These are phyloP conservation scores for Mrakia frigida DNA, from an alignment of 768 basidiomycete genomes.

Conservation along the genomic window DNA sequence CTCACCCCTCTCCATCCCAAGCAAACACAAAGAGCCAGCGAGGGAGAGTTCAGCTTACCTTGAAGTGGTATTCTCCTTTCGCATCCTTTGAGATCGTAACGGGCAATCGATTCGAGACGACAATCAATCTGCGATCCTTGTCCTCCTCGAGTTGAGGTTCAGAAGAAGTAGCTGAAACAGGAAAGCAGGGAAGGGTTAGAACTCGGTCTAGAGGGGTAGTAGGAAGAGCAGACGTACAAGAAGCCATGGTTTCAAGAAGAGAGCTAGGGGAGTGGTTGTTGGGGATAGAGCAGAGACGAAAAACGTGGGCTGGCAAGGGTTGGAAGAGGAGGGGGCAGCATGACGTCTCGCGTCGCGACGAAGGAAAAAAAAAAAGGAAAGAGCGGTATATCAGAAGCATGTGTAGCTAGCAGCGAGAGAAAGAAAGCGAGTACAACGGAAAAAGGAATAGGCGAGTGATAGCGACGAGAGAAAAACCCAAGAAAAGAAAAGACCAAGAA, in stretches of 20 bases:
- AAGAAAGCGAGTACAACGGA: not conserved
- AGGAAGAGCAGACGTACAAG: not conserved
- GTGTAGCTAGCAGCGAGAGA: not conserved
- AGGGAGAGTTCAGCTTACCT: conserved; percentile 37
- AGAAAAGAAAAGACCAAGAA: too few relatives aligned
- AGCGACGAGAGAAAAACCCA: too few relatives aligned
- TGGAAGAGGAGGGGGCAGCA: too few relatives aligned
- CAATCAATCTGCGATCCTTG: conserved; percentile 65
- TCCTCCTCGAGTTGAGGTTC: not conserved
- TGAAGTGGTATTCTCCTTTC: conserved; percentile 87
- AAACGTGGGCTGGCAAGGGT: not conserved
- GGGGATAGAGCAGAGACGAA: not conserved
- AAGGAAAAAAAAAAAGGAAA: not conserved
- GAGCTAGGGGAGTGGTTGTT: not conserved
- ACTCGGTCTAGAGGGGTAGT: not conserved
- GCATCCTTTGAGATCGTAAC: conserved; percentile 93
- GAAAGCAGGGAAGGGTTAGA: not conserved
- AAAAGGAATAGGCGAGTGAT: not conserved
- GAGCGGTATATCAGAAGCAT: too few relatives aligned
- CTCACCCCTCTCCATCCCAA: not conserved
- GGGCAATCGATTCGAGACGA: conserved; percentile 91
- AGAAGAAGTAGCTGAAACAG: not conserved
- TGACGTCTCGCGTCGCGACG: too few relatives aligned
- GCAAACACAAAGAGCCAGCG: not conserved
- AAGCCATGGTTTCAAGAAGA: not conserved